A percentile compares a stretch with the other conserved stretches of the same genome.
Evolutionary conservation across 768 basidiomycete species (phyloP).

Genomic region (Clathrus columnatus): DNA sequence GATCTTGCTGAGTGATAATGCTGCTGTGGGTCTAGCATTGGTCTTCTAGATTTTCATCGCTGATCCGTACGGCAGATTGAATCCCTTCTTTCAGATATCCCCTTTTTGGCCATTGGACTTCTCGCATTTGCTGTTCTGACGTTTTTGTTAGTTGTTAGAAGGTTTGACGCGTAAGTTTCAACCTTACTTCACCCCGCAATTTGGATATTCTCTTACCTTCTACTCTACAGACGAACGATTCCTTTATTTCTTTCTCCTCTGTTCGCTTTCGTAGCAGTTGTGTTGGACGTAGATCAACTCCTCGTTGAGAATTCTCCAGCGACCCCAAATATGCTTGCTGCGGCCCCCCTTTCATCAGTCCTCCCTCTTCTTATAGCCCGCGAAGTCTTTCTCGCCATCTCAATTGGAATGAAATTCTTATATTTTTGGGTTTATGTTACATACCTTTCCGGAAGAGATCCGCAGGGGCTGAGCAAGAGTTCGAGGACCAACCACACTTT

Average conservation of each 20-base stretch:
- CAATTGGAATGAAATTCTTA: conserved; percentile 50
- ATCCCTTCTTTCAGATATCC: conserved; percentile 52
- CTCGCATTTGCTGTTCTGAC: conserved; percentile 51
- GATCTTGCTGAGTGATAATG: conserved; percentile 32
- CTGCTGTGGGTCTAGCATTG: conserved; percentile 30
- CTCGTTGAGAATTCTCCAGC: conserved; percentile 25
- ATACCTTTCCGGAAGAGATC: too few relatives aligned
- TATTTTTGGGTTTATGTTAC: conserved; percentile 65
- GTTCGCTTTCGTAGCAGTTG: conserved; percentile 50
- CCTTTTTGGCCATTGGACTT: conserved; percentile 58
- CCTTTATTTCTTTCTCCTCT: conserved; percentile 46
- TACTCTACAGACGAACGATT: conserved; percentile 20
- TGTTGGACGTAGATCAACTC: conserved; percentile 53
- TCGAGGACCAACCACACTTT: too few relatives aligned
- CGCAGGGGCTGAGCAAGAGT: too few relatives aligned
- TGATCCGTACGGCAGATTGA: conserved; percentile 35
- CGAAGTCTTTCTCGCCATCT: conserved; percentile 50
- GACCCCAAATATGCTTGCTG: conserved; percentile 19
- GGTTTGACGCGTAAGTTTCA: conserved; percentile 17
- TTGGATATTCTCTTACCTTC: conserved; percentile 37
- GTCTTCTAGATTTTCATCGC: neutral
- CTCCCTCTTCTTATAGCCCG: conserved; percentile 39
- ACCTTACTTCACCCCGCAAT: neutral
- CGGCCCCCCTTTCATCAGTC: conserved; percentile 20
- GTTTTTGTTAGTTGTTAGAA: conserved; percentile 46